phyloP scores from a whole-genome alignment of 257 asterid genomes.

The Sherardia arvensis region DNA sequence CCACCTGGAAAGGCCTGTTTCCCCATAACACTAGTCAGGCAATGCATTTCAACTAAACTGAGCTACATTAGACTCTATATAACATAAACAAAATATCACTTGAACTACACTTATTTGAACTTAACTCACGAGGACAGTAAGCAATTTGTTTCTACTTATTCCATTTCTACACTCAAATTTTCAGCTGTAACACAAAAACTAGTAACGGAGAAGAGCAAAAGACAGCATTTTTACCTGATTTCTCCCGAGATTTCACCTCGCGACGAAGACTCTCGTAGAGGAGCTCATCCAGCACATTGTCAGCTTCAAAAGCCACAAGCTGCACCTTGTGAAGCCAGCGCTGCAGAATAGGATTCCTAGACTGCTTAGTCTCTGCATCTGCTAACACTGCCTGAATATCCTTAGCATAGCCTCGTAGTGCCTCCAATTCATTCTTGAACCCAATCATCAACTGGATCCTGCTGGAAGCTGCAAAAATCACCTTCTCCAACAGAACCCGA shows the following conservation, averaged over 20 bases:
- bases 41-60: not conserved
- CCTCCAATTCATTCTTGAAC: not conserved
- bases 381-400: slow-evolving; percentile 1
- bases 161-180: not conserved
- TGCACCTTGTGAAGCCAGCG: not conserved
- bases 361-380: not conserved
- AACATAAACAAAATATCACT: too few species aligned
- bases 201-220: not conserved
- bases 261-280: slow-evolving; percentile 1
- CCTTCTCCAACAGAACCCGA: not conserved
- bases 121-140: not conserved
- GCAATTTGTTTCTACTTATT: too few species aligned
- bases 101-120: not conserved
- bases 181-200: not conserved
- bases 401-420: not conserved
- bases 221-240: not conserved
- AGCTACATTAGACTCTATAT: not conserved
- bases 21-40: not conserved
- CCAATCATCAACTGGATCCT: not conserved
- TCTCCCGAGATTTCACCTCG: not conserved
- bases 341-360: not conserved
- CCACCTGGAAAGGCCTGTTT: not conserved
- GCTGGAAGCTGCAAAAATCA: not conserved
- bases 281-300: slow-evolving; percentile 1
- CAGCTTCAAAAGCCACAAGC: not conserved